phyloP scores from a whole-genome alignment of 805 yeast species.

The Candida oleophila region DNA sequence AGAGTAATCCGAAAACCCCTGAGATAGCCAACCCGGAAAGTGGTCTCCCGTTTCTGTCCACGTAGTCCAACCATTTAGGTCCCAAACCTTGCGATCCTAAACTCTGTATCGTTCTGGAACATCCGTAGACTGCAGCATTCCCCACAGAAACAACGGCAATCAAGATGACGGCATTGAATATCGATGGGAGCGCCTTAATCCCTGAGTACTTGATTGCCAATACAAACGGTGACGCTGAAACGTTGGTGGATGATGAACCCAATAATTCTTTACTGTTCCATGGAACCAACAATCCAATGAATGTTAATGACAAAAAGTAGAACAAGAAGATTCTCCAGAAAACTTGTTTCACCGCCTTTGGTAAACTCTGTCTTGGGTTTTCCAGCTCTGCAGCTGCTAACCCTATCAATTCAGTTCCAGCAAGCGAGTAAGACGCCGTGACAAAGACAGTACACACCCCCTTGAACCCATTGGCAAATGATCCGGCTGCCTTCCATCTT shows the following conservation, averaged over 20 bases:
- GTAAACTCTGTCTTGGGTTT: slow-evolving; percentile 38
- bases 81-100: slow-evolving; percentile 71
- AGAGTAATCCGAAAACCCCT: slow-evolving; percentile 35
- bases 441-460: slow-evolving; percentile 38
- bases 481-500: slow-evolving; percentile 31
- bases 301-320: slow-evolving; percentile 31
- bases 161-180: slow-evolving; percentile 73
- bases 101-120: slow-evolving; percentile 67
- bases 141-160: slow-evolving; percentile 75
- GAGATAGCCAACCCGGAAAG: slow-evolving; percentile 35
- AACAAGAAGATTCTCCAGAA: slow-evolving; percentile 44
- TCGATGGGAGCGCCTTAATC: slow-evolving; percentile 63
- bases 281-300: slow-evolving; percentile 47
- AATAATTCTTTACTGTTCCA: slow-evolving; percentile 47
- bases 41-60: slow-evolving; percentile 43
- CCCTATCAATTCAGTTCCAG: slow-evolving; percentile 39
- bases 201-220: slow-evolving; percentile 65
- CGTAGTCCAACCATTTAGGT: slow-evolving; percentile 46
- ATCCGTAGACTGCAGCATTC: slow-evolving; percentile 72
- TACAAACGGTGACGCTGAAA: slow-evolving; percentile 73
- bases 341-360: slow-evolving; percentile 43
- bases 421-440: slow-evolving; percentile 36
- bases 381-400: slow-evolving; percentile 39
- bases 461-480: slow-evolving; percentile 38
- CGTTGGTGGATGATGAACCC: slow-evolving; percentile 42